Evolutionary conservation across 2,329 filamentous ascomycete species (phyloP), one percentile per base, ranked within the genome.

Genomic region (Phialophora chinensis): DNA sequence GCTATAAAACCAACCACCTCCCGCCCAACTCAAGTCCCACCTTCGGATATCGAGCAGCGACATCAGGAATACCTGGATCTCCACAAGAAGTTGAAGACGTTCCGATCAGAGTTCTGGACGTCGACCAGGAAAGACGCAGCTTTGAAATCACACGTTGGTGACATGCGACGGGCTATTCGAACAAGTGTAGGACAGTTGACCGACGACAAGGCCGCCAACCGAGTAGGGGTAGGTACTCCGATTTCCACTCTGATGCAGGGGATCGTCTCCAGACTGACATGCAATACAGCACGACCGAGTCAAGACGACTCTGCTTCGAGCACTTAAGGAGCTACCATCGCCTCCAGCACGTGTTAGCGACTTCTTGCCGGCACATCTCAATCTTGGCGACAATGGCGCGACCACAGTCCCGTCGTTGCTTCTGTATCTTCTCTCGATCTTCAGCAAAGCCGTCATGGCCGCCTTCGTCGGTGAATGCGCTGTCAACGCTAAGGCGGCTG

Each of bases 121-220:
- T 82, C 88, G 71, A 82, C 82, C 4, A 87, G 87, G 72, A 79
- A 81, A 25, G 86, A 89, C 76, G 73, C 76, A 70, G 77, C 74
- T 1, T 78, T 93, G 31, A 92, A 91, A 76, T 82, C 84, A 60
- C 84, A 86, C 42, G 84, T 92, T 74, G 90, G 91, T 38, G 86
- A 92, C 62, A 87, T 91, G 82, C 85, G 91, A 49, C 84, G 91
- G 66, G 85, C 88, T 50, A 88, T 95, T 61, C 85, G 86, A 47
- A 90, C 89, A 73, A 88, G 85, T 20, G 85, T 94, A 62, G 91
- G 92, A 6, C 91, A 95, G 75, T 79, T 93, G 33, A 90, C 88
- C 1, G 85, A 84, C 49, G 89, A 86, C 64, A 88, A 86, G 72
- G 85, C 84, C 11, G 84, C 84, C 25, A 92, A 92, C 72, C 83